phyloP scores from a whole-genome alignment of 2,329 filamentous ascomycete species.

The Penicillium hesseltinei region DNA sequence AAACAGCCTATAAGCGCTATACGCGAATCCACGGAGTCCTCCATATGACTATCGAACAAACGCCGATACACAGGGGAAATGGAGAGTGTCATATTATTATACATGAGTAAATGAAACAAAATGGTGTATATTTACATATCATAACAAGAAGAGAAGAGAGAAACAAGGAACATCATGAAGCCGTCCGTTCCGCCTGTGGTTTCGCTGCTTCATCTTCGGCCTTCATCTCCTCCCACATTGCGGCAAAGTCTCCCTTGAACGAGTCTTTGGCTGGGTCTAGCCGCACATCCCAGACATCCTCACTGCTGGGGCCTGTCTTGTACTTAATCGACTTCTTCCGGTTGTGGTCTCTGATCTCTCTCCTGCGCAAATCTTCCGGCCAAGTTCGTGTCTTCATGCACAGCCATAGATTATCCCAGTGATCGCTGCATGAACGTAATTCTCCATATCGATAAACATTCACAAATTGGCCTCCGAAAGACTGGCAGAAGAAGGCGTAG shows the following conservation, averaged over 20 bases:
- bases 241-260: slow-evolving; percentile 46
- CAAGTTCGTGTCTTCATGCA: slow-evolving; percentile 82
- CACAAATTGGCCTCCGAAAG: slow-evolving; percentile 85
- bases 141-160: slow-evolving; percentile 7
- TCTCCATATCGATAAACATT: slow-evolving; percentile 84
- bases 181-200: slow-evolving; percentile 25
- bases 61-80: not conserved
- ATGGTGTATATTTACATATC: slow-evolving; percentile 15
- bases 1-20: not conserved
- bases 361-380: slow-evolving; percentile 58
- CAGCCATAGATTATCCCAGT: slow-evolving; percentile 95
- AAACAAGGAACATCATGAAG: slow-evolving; percentile 11
- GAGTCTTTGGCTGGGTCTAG: slow-evolving; percentile 57
- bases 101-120: slow-evolving; percentile 2
- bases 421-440: slow-evolving; percentile 73
- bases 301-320: slow-evolving; percentile 69
- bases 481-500: slow-evolving; percentile 89
- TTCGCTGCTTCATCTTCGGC: slow-evolving; percentile 41
- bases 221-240: slow-evolving; percentile 43
- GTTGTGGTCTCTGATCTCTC: slow-evolving; percentile 64
- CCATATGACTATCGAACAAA: not conserved
- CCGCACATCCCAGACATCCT: slow-evolving; percentile 85
- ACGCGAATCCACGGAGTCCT: not conserved
- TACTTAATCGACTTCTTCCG: slow-evolving; percentile 65
- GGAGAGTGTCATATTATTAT: slow-evolving; percentile 10